Conservation (phyloP, 2,329 filamentous ascomycete species). For the Exophiala viscosa region DNA sequence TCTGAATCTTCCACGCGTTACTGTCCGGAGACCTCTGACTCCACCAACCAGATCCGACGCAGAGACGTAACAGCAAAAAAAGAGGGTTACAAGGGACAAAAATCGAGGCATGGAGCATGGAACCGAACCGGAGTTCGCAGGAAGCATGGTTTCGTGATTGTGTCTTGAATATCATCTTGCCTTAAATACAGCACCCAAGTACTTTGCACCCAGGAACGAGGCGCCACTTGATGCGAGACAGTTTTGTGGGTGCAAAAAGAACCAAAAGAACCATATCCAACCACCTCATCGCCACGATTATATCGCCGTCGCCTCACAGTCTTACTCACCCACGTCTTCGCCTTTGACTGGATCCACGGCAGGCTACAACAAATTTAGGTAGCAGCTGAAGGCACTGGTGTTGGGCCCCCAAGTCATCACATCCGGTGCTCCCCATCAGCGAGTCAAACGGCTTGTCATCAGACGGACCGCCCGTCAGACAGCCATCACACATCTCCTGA, state of each 20-base stretch:
- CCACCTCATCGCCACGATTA: conserved; percentile 5
- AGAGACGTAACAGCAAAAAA: too few species aligned
- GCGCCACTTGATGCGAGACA: neutral
- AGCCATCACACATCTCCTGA: neutral
- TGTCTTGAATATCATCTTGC: too few species aligned
- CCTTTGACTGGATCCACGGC: conserved; percentile 9
- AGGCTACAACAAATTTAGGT: neutral
- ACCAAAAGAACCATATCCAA: conserved; percentile 1
- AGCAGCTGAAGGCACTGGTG: conserved; percentile 2
- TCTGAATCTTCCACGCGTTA: too few species aligned
- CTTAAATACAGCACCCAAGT: neutral
- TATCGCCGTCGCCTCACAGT: neutral
- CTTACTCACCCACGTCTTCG: conserved; percentile 6
- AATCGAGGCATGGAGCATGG: too few species aligned
- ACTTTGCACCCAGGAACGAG: too few species aligned
- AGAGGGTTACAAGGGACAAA: too few species aligned
- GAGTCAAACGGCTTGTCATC: neutral
- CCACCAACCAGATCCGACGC: too few species aligned
- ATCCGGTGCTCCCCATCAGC: neutral
- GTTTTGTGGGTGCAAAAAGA: neutral
- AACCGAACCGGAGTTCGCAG: too few species aligned
- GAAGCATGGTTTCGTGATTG: too few species aligned
- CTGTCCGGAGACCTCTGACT: too few species aligned
- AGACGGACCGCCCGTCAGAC: neutral
- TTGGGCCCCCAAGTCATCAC: neutral